A percentile compares a stretch with the other conserved stretches of the same genome.
phyloP scores from a whole-genome alignment of 129 eudicot species.

The Kitagawia praeruptora region DNA sequence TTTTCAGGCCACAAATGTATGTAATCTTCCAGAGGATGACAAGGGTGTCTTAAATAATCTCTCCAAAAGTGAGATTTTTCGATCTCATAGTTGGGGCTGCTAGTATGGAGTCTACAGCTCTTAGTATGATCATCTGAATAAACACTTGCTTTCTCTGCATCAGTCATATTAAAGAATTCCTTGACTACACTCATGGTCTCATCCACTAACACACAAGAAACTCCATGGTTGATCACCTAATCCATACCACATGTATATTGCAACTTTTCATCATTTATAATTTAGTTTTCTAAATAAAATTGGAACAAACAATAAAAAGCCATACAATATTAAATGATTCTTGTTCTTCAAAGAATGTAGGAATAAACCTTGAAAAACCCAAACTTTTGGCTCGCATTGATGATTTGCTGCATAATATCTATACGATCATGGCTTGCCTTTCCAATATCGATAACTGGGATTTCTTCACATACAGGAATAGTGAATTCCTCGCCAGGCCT shows the following conservation, averaged over 20 bases:
- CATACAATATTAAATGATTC: too few species aligned
- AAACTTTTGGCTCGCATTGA: slow-evolving; percentile 25
- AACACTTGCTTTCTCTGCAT: slow-evolving; percentile 26
- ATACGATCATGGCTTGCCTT: slow-evolving; percentile 11
- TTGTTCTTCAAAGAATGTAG: background rate
- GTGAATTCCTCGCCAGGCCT: slow-evolving; percentile 25
- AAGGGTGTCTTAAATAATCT: slow-evolving; percentile 30
- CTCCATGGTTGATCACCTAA: slow-evolving; percentile 41
- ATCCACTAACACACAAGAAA: slow-evolving; percentile 20
- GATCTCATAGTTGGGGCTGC: slow-evolving; percentile 13
- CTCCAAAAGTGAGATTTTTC: slow-evolving; percentile 37
- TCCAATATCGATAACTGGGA: slow-evolving; percentile 29
- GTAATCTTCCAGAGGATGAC: slow-evolving; percentile 31
- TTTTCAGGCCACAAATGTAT: slow-evolving; percentile 28
- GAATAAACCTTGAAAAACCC: slow-evolving; percentile 41
- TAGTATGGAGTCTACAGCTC: slow-evolving; percentile 15
- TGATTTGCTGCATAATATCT: slow-evolving; percentile 22
- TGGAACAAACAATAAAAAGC: background rate
- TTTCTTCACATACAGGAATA: slow-evolving; percentile 16
- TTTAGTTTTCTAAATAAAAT: background rate
- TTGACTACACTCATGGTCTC: slow-evolving; percentile 24
- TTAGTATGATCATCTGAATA: slow-evolving; percentile 15
- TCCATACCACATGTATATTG: background rate
- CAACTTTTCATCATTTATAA: background rate
- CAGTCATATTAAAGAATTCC: slow-evolving; percentile 25